phyloP scores from a whole-genome alignment of 2,329 filamentous ascomycete genomes.

The Trichoderma hamatum region DNA sequence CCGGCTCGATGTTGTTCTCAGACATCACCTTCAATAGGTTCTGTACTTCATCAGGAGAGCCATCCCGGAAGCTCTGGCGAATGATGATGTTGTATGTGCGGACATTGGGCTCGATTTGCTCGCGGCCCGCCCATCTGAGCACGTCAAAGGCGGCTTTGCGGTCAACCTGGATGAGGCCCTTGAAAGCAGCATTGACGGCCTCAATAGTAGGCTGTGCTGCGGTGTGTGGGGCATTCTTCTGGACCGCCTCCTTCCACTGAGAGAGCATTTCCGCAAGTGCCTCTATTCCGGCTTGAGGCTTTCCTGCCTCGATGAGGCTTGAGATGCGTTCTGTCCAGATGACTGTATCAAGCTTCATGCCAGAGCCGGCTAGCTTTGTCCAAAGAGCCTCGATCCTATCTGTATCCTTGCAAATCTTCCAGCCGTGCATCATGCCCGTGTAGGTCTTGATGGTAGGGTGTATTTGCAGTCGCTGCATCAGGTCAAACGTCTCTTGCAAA shows the following conservation, averaged over 20 bases:
- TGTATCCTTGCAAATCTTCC: slow-evolving; percentile 60
- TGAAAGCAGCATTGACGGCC: slow-evolving; percentile 70
- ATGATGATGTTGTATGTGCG: slow-evolving; percentile 72
- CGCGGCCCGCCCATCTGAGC: slow-evolving; percentile 60
- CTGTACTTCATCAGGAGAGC: slow-evolving; percentile 52
- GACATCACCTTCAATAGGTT: slow-evolving; percentile 63
- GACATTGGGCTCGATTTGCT: slow-evolving; percentile 59
- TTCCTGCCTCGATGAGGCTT: slow-evolving; percentile 61
- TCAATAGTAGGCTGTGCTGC: slow-evolving; percentile 63
- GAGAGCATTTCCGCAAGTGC: slow-evolving; percentile 68
- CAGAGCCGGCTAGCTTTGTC: slow-evolving; percentile 61
- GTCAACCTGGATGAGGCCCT: slow-evolving; percentile 60
- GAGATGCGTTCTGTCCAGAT: slow-evolving; percentile 74
- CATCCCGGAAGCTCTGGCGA: slow-evolving; percentile 57
- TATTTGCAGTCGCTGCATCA: slow-evolving; percentile 53
- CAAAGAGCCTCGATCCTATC: slow-evolving; percentile 68
- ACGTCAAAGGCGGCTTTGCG: slow-evolving; percentile 55
- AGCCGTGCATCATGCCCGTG: slow-evolving; percentile 74
- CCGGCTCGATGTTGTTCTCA: slow-evolving; percentile 55
- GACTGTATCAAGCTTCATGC: slow-evolving; percentile 61
- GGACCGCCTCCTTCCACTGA: slow-evolving; percentile 55
- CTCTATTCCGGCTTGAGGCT: slow-evolving; percentile 58
- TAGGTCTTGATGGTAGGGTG: slow-evolving; percentile 67
- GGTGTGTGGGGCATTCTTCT: slow-evolving; percentile 35
- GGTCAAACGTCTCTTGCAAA: slow-evolving; percentile 44